phyloP scores from a whole-genome alignment of 495 filamentous ascomycete genomes.

The Aspergillus ellipticus region DNA sequence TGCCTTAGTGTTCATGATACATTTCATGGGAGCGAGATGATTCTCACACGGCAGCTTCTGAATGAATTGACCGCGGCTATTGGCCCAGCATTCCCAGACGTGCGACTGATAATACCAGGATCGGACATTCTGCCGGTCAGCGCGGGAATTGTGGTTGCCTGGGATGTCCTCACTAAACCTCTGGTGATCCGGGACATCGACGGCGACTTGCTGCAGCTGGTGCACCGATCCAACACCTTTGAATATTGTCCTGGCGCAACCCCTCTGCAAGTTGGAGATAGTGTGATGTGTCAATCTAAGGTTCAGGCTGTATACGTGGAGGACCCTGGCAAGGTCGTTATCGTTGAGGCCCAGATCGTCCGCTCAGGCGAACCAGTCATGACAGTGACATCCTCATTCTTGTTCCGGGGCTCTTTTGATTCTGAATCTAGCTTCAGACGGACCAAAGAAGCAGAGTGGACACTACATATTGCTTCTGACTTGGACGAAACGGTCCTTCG shows the following conservation, averaged over 20 bases:
- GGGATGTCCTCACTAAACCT: slow-evolving; percentile 29
- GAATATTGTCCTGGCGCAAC: slow-evolving; percentile 16
- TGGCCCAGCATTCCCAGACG: slow-evolving; percentile 13
- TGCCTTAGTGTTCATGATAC: slow-evolving; percentile 30
- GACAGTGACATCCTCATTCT: slow-evolving; percentile 25
- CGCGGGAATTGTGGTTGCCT: slow-evolving; percentile 26
- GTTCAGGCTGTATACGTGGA: slow-evolving; percentile 21
- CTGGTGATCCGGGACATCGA: slow-evolving; percentile 18
- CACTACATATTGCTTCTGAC: slow-evolving; percentile 4
- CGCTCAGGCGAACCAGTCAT: slow-evolving; percentile 21
- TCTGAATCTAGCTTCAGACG: slow-evolving; percentile 15
- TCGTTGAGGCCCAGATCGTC: slow-evolving; percentile 23
- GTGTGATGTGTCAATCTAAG: slow-evolving; percentile 13
- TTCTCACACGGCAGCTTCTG: slow-evolving; percentile 9
- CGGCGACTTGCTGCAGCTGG: slow-evolving; percentile 30
- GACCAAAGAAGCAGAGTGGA: slow-evolving; percentile 12
- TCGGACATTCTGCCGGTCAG: slow-evolving; percentile 18
- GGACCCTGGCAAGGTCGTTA: slow-evolving; percentile 22
- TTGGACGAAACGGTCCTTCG: slow-evolving; percentile 18
- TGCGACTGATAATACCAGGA: slow-evolving; percentile 4
- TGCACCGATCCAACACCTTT: slow-evolving; percentile 31
- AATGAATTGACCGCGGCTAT: slow-evolving; percentile 3
- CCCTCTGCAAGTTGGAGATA: slow-evolving; percentile 26
- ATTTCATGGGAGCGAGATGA: slow-evolving; percentile 39
- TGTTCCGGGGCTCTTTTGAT: slow-evolving; percentile 19